These are phyloP conservation scores for Tetratostichococcus sp. DNA, from an alignment of 139 green algal genomes.

Conservation along the genomic window DNA sequence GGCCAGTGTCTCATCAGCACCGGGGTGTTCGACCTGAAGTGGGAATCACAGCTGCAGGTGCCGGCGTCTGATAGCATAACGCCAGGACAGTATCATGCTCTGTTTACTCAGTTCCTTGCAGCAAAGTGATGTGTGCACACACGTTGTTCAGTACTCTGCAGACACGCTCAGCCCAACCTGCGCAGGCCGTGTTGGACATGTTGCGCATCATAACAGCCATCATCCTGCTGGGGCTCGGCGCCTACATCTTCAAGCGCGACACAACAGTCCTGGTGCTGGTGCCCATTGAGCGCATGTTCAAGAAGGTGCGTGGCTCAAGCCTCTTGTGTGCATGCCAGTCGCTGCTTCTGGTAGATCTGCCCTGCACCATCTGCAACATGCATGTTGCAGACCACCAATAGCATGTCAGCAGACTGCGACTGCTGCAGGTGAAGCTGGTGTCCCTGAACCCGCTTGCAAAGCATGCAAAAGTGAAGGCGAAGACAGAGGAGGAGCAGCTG, in stretches of 20 bases:
- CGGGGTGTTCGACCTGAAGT: slow-evolving; percentile 60
- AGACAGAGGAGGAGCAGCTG: slow-evolving; percentile 45
- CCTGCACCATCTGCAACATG: background rate
- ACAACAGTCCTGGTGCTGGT: slow-evolving; percentile 75
- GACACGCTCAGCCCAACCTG: background rate
- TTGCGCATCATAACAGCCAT: slow-evolving; percentile 83
- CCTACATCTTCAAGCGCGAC: slow-evolving; percentile 80
- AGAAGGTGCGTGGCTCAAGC: slow-evolving; percentile 34
- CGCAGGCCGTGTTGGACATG: slow-evolving; percentile 76
- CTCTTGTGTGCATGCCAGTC: background rate
- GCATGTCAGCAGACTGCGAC: too few species aligned
- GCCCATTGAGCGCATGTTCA: slow-evolving; percentile 92
- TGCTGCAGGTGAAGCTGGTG: slow-evolving; percentile 44
- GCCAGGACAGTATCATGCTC: too few species aligned
- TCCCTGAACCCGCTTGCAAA: slow-evolving; percentile 57
- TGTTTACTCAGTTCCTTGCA: too few species aligned
- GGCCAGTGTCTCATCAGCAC: slow-evolving; percentile 14
- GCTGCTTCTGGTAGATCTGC: too few species aligned
- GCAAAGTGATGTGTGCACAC: too few species aligned
- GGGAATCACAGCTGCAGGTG: slow-evolving; percentile 54
- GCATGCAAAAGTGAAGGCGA: slow-evolving; percentile 13
- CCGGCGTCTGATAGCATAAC: too few species aligned
- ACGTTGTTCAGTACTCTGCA: too few species aligned
- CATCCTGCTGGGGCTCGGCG: slow-evolving; percentile 66
- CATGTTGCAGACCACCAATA: too few species aligned